These are phyloP conservation scores for Gossypium bickii DNA, from an alignment of 345 rosid species.

Conservation along the genomic window DNA sequence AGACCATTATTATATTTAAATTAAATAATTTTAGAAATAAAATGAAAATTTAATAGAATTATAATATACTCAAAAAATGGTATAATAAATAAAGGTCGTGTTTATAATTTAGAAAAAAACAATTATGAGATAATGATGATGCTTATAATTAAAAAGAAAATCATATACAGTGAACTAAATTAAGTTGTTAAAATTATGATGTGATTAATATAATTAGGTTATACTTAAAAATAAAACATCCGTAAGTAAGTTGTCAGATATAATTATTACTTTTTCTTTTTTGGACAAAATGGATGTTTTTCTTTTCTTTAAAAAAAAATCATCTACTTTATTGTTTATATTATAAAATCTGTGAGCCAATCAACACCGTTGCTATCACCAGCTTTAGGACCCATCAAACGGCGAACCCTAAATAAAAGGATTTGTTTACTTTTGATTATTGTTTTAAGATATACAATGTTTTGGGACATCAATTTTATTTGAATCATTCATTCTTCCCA, in stretches of 20 bases:
- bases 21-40: too few relatives aligned
- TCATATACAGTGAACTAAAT: too few relatives aligned
- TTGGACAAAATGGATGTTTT: conserved; percentile 2
- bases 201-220: too few relatives aligned
- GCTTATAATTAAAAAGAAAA: too few relatives aligned
- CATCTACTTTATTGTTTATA: background rate
- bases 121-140: too few relatives aligned
- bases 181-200: too few relatives aligned
- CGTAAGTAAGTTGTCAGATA: background rate
- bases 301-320: background rate
- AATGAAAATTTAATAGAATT: too few relatives aligned
- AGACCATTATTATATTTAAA: too few relatives aligned
- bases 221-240: background rate
- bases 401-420: conserved; percentile 34
- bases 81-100: too few relatives aligned
- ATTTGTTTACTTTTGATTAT: conserved; percentile 4
- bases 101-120: too few relatives aligned
- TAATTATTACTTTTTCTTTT: background rate
- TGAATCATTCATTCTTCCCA: conserved; percentile 32
- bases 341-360: background rate
- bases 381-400: conserved; percentile 48
- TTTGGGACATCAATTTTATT: conserved; percentile 12
- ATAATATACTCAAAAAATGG: too few relatives aligned
- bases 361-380: conserved; percentile 11
- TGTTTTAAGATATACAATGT: background rate